Percentiles rank a stretch among this genome's conserved stretches.
phyloP scores from a whole-genome alignment of 1,284 basidiomycete species.

The Kwoniella shivajii region DNA sequence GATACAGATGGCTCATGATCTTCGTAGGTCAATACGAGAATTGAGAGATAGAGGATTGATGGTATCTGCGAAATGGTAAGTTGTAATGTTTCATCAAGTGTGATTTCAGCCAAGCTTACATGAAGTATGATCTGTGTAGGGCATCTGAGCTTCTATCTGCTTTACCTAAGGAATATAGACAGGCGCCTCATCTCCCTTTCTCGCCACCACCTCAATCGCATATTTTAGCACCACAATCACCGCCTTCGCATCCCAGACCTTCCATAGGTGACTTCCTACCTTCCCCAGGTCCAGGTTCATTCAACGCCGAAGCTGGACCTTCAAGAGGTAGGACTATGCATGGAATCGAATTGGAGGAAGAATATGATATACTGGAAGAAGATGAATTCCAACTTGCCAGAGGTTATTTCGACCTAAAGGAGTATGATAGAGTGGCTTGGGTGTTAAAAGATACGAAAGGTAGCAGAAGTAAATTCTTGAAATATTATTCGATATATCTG shows the following conservation, averaged over 20 bases:
- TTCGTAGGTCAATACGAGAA: slow-evolving; percentile 46
- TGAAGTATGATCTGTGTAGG: slow-evolving; percentile 28
- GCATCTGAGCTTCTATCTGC: slow-evolving; percentile 51
- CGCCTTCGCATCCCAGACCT: slow-evolving; percentile 24
- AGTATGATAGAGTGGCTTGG: slow-evolving; percentile 74
- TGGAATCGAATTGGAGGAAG: slow-evolving; percentile 59
- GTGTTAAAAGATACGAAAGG: slow-evolving; percentile 66
- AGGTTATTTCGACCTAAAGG: slow-evolving; percentile 73
- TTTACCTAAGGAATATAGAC: slow-evolving; percentile 43
- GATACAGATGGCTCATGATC: slow-evolving; percentile 49
- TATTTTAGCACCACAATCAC: slow-evolving; percentile 20
- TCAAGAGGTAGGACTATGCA: slow-evolving; percentile 31
- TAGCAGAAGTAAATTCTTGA: slow-evolving; percentile 73
- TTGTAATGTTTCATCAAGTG: not conserved
- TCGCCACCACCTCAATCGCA: slow-evolving; percentile 41
- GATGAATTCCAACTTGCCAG: slow-evolving; percentile 69
- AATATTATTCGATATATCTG: slow-evolving; percentile 79
- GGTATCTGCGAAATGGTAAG: slow-evolving; percentile 53
- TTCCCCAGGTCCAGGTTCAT: slow-evolving; percentile 32
- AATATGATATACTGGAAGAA: slow-evolving; percentile 63
- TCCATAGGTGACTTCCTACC: slow-evolving; percentile 47
- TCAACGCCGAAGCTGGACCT: slow-evolving; percentile 36
- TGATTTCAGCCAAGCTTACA: not conserved
- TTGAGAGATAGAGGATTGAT: slow-evolving; percentile 51
- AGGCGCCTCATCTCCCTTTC: slow-evolving; percentile 45